Evolutionary conservation across 2,329 filamentous ascomycete genomes (phyloP).

Genomic region (Rhynchosporium graminicola): DNA sequence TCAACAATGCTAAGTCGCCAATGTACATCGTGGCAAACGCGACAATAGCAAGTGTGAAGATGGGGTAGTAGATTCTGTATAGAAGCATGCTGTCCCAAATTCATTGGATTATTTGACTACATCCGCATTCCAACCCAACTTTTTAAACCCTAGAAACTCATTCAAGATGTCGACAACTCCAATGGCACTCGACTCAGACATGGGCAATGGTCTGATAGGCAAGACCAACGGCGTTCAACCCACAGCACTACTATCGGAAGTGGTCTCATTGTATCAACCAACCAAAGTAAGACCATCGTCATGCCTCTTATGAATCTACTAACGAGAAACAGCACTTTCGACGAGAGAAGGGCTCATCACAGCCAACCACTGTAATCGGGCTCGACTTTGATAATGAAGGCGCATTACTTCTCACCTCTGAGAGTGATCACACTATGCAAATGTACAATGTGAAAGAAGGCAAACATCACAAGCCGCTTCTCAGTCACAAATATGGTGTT

Average conservation of each 20-base stretch:
- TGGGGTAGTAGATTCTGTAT: background rate
- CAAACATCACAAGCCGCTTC: constrained; percentile 81
- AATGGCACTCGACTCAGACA: constrained; percentile 40
- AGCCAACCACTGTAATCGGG: constrained; percentile 71
- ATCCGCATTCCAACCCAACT: background rate
- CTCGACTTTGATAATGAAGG: constrained; percentile 96
- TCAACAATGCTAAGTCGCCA: constrained; percentile 1
- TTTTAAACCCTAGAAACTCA: background rate
- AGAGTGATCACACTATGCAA: constrained; percentile 93
- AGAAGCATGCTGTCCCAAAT: background rate
- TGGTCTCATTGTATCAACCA: constrained; percentile 76
- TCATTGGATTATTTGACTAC: background rate
- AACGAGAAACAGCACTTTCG: constrained; percentile 54
- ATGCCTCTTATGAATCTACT: constrained; percentile 18
- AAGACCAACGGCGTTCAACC: constrained; percentile 28
- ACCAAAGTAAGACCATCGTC: constrained; percentile 61
- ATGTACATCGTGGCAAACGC: background rate
- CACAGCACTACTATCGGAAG: constrained; percentile 69
- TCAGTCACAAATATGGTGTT: constrained; percentile 96
- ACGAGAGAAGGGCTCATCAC: constrained; percentile 45
- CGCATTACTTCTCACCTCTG: constrained; percentile 86
- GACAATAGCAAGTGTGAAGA: background rate
- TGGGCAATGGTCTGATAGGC: constrained; percentile 32
- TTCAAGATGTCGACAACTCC: constrained; percentile 38
- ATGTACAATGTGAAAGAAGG: constrained; percentile 94